Evolutionary conservation across 495 filamentous ascomycete genomes (phyloP).

Genomic region (Physcia stellaris): DNA sequence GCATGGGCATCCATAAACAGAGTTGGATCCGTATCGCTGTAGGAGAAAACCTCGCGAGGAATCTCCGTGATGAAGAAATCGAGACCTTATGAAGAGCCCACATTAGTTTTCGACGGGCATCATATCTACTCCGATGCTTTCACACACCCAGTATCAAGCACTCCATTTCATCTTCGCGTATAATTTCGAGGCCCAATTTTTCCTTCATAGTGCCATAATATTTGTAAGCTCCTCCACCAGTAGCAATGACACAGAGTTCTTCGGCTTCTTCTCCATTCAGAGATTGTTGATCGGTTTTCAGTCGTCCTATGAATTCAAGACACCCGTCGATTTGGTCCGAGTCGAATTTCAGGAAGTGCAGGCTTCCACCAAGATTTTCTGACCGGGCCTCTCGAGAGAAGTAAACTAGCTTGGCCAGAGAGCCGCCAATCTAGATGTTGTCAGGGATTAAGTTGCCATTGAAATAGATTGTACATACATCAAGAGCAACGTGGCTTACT

Average conservation of each 20-base stretch:
- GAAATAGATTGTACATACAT: constrained; percentile 46
- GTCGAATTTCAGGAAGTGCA: constrained; percentile 93
- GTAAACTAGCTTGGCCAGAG: constrained; percentile 90
- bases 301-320: constrained; percentile 70
- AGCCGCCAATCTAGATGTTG: constrained; percentile 71
- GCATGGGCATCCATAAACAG: constrained; percentile 57
- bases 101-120: constrained; percentile 1
- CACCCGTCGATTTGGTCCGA: constrained; percentile 85
- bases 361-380: constrained; percentile 68
- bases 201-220: constrained; percentile 83
- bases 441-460: constrained; percentile 5
- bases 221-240: constrained; percentile 89
- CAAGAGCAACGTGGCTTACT: constrained; percentile 91
- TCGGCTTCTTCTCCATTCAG: constrained; percentile 51
- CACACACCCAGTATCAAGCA: constrained; percentile 83
- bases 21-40: constrained; percentile 79
- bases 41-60: constrained; percentile 90
- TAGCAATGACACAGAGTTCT: constrained; percentile 81
- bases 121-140: not conserved
- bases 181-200: constrained; percentile 67
- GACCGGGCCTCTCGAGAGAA: constrained; percentile 78
- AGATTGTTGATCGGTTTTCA: constrained; percentile 65
- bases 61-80: constrained; percentile 99
- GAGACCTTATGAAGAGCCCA: constrained; percentile 43
- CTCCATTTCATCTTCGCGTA: constrained; percentile 96